Base-by-base conservation (phyloP, 805 yeast species). In the Nakazawaea anatomiae region DNA sequence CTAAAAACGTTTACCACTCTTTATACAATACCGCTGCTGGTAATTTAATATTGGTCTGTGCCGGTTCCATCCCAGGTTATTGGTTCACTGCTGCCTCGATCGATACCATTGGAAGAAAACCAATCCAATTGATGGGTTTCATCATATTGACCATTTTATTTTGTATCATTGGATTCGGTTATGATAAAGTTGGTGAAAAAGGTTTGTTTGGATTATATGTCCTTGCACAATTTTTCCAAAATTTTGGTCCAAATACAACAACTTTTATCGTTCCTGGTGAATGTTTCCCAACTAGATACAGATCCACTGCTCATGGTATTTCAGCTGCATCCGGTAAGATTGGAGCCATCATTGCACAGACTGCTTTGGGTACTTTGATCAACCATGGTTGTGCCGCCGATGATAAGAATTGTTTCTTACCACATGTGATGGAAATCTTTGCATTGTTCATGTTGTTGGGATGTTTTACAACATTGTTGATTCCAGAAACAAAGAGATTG, bases 41-140 rank as follows among this genome's bases (percentile, higher is more conserved):
- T 82, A 89, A 89, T 72, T 78, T 89, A 76, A 89, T 89, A 72
- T 78, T 89, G 67, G 82, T 89, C 56, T 88, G 96, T 79, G 97
- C 97, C 52, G 97, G 97, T 76, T 79, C 94, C 44, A 80, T 89
- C 70, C 96, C 96, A 61, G 97, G 97, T 65, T 89, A 89, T 73
- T 89, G 96, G 96, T 73, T 77, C 54, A 67, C 92, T 34, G 89
- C 85, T 60, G 89, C 89, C 48, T 83, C 92, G 44, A 66, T 89
- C 54, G 97, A 89, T 70, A 75, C 72, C 39, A 60, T 89, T 59
- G 97, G 97, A 61, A 83, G 97, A 77, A 88, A 85, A 70, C 82
- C 90, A 56, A 73, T 89, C 56, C 96, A 90, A 74, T 53, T 88
- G 27, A 73, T 72, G 63, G 95, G 96, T 61, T 89, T 89, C 75